These are phyloP conservation scores for Auricularia sp. DNA, from an alignment of 768 basidiomycete genomes.

Conservation along the genomic window DNA sequence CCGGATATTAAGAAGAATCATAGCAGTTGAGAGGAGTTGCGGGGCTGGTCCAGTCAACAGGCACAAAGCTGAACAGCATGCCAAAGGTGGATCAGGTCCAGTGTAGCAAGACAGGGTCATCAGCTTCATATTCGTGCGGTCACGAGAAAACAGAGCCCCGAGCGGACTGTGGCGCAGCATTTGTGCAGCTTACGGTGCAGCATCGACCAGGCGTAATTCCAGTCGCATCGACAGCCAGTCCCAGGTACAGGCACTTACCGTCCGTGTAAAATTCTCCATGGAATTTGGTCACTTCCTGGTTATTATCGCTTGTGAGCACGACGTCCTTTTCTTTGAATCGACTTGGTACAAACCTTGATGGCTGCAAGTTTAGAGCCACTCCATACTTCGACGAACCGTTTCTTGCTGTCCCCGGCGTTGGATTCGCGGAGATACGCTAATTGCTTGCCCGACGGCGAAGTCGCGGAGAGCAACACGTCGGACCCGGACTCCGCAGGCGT, in stretches of 20 bases:
- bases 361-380: slow-evolving; percentile 31
- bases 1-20: too few relatives aligned
- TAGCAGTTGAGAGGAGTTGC: too few relatives aligned
- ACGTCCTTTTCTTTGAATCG: too few relatives aligned
- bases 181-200: too few relatives aligned
- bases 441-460: neutral
- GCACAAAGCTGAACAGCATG: too few relatives aligned
- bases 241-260: slow-evolving; percentile 25
- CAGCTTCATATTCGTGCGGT: too few relatives aligned
- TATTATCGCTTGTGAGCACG: neutral
- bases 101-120: too few relatives aligned
- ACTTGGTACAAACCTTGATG: slow-evolving; percentile 18
- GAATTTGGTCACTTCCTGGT: slow-evolving; percentile 41
- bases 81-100: too few relatives aligned
- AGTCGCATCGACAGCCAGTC: neutral
- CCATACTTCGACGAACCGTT: slow-evolving; percentile 56
- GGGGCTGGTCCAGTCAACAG: too few relatives aligned
- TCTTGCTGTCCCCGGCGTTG: slow-evolving; percentile 17
- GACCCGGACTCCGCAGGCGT: slow-evolving; percentile 12
- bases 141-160: too few relatives aligned
- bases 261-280: slow-evolving; percentile 57
- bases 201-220: neutral
- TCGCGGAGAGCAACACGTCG: neutral
- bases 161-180: too few relatives aligned
- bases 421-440: neutral